Conservation (phyloP, 1,139 yeast genomes). For the Saccharomyces pastorianus region DNA sequence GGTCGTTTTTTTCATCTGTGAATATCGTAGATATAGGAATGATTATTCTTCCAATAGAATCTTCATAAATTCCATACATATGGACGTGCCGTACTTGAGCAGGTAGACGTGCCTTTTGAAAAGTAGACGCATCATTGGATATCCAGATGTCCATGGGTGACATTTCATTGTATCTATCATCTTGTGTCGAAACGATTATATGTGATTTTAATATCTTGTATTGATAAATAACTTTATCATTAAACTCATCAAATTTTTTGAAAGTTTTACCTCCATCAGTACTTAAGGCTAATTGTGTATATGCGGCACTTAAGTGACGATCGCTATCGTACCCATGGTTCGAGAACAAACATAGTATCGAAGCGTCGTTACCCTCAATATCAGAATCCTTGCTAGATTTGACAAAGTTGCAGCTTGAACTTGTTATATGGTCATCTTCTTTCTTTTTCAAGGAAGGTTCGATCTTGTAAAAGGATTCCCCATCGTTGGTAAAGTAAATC, state of each 20-base stretch:
- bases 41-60: conserved; percentile 19
- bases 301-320: not conserved
- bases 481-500: conserved; percentile 13
- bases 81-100: conserved; percentile 15
- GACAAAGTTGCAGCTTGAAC: conserved; percentile 12
- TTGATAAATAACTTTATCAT: conserved; percentile 11
- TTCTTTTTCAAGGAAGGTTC: not conserved
- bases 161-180: conserved; percentile 20
- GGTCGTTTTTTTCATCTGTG: not conserved
- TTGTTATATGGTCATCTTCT: not conserved
- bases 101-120: conserved; percentile 23
- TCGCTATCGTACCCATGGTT: not conserved
- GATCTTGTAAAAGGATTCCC: conserved; percentile 15
- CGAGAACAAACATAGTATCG: conserved; percentile 8
- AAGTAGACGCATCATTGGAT: conserved; percentile 21
- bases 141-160: conserved; percentile 24
- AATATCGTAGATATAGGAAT: conserved; percentile 10
- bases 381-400: conserved; percentile 9
- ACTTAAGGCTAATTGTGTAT: not conserved
- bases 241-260: conserved; percentile 8
- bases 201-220: conserved; percentile 16
- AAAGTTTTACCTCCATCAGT: not conserved
- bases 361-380: conserved; percentile 8
- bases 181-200: conserved; percentile 18
- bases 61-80: conserved; percentile 7